A percentile compares a stretch with the other conserved stretches of the same genome.
Evolutionary conservation across 768 basidiomycete genomes (phyloP).

Genomic region (Tulasnella sp.): DNA sequence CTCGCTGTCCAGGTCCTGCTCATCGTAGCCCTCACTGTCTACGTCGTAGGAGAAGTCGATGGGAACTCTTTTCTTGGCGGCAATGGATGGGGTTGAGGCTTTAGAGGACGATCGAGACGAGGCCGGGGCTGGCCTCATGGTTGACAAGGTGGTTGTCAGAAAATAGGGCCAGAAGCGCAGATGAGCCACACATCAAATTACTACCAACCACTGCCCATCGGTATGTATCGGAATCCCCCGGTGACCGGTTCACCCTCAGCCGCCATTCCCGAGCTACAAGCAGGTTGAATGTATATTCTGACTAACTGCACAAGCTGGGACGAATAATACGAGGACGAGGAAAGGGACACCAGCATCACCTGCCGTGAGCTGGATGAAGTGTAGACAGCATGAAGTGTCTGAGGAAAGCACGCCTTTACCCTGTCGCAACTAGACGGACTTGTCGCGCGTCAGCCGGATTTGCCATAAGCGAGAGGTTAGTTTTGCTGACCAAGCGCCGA

Average conservation of each 20-base stretch:
- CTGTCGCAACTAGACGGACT: background rate
- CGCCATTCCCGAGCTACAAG: background rate
- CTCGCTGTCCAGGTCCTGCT: constrained; percentile 1
- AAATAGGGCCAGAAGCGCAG: background rate
- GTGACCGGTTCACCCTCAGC: background rate
- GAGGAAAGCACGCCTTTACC: background rate
- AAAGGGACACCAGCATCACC: background rate
- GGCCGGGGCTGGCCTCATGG: constrained; percentile 3
- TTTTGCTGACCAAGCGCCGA: constrained; percentile 3
- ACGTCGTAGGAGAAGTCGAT: constrained; percentile 18
- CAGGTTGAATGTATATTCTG: background rate
- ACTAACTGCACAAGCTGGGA: background rate
- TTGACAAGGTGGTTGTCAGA: background rate
- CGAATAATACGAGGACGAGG: background rate
- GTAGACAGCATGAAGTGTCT: background rate
- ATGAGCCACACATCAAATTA: constrained; percentile 4
- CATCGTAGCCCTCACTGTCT: constrained; percentile 16
- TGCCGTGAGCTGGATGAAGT: background rate
- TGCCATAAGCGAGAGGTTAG: background rate
- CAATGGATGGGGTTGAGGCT: background rate
- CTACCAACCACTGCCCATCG: background rate
- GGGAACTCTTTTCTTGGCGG: background rate
- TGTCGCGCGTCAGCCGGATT: background rate
- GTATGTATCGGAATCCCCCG: constrained; percentile 1
- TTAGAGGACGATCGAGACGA: constrained; percentile 5